phyloP scores from a whole-genome alignment of 2,329 filamentous ascomycete genomes.

The Periconia digitata region DNA sequence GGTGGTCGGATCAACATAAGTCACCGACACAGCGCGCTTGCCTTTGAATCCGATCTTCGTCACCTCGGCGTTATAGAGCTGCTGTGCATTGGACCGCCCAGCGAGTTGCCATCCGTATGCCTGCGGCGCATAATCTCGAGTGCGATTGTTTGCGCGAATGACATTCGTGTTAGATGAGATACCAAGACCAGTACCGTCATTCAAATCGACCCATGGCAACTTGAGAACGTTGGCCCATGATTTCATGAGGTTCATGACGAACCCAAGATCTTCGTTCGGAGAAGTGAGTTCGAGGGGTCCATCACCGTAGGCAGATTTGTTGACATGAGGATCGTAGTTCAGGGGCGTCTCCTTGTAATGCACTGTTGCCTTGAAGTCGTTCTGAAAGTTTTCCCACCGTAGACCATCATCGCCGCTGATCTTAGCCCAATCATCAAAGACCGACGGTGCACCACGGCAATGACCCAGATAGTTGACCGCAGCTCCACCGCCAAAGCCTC shows the following conservation, averaged over 20 bases:
- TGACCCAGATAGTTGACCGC: neutral
- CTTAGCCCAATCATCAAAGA: conserved; percentile 1
- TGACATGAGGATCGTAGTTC: conserved; percentile 1
- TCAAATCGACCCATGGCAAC: neutral
- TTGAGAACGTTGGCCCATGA: neutral
- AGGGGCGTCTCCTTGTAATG: neutral
- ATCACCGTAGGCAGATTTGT: conserved; percentile 1
- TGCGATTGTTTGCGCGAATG: neutral
- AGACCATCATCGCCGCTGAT: neutral
- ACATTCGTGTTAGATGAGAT: neutral
- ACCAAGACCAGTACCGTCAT: neutral
- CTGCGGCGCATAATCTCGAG: neutral
- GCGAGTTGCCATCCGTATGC: neutral
- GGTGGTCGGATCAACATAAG: neutral
- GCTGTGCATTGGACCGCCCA: neutral
- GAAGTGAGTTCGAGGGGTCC: conserved; percentile 12
- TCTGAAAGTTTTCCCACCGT: neutral
- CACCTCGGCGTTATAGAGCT: neutral
- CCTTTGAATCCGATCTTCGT: conserved; percentile 1
- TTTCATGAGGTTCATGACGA: neutral
- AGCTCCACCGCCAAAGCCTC: neutral
- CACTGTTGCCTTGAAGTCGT: conserved; percentile 2
- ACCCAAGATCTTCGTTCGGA: neutral
- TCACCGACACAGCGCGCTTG: neutral
- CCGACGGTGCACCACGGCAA: neutral